phyloP scores from a whole-genome alignment of 768 basidiomycete species.

The Multifurca ochricompacta region DNA sequence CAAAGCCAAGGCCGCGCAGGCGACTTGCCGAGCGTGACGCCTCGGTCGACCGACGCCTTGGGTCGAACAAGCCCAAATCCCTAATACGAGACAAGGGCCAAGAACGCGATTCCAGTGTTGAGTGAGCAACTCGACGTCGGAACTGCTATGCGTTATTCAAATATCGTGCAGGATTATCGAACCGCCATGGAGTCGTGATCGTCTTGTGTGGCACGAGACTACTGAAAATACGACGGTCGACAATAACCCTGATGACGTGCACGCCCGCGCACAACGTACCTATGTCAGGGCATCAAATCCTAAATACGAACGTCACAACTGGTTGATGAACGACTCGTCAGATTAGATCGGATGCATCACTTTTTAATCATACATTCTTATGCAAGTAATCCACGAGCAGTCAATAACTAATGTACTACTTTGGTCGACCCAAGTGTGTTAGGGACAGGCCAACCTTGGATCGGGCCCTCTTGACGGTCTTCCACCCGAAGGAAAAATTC shows the following conservation, averaged over 20 bases:
- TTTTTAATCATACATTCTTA: neutral
- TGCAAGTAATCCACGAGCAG: neutral
- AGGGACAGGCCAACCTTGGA: conserved; percentile 24
- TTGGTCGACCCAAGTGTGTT: no score
- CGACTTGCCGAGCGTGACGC: neutral
- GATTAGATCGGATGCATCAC: conserved; percentile 3
- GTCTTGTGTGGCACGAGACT: neutral
- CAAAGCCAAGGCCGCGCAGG: conserved; percentile 5
- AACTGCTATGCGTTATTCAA: neutral
- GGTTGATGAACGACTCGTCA: conserved; percentile 16
- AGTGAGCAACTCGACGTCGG: conserved; percentile 3
- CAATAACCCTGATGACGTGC: neutral
- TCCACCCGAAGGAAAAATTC: conserved; percentile 69
- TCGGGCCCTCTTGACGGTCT: conserved; percentile 30
- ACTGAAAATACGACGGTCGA: neutral
- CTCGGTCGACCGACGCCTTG: neutral
- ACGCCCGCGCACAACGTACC: neutral
- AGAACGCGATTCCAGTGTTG: conserved; percentile 9
- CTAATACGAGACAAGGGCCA: neutral
- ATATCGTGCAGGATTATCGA: conserved; percentile 9
- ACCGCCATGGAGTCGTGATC: neutral
- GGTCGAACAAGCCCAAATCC: neutral
- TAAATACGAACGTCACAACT: conserved; percentile 6
- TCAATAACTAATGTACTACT: neutral
- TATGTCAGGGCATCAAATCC: neutral